phyloP scores from a whole-genome alignment of 2,329 filamentous ascomycete species.

The Pestalotiopsis sp. region DNA sequence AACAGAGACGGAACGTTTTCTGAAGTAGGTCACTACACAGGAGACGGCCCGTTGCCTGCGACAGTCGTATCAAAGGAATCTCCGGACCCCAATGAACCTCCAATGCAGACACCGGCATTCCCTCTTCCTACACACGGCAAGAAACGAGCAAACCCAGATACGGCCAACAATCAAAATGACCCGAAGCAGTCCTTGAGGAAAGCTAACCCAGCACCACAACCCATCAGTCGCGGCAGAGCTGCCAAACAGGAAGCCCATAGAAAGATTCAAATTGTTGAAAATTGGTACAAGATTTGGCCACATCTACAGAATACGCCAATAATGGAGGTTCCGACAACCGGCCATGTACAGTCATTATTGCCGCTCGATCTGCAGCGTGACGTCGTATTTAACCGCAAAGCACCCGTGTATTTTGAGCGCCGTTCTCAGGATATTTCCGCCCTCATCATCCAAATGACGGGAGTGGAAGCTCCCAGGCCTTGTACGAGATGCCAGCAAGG shows the following conservation, averaged over 20 bases:
- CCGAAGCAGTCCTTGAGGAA: no score
- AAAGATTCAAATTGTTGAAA: no score
- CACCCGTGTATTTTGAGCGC: constrained; percentile 15
- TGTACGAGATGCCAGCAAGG: constrained; percentile 18
- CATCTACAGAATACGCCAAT: constrained; percentile 15
- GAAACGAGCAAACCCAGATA: background rate
- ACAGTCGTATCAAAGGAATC: constrained; percentile 27
- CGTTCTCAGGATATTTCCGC: constrained; percentile 20
- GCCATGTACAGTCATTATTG: constrained; percentile 19
- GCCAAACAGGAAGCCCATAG: no score
- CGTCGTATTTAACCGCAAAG: constrained; percentile 17
- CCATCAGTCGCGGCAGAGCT: no score
- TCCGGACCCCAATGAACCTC: constrained; percentile 21
- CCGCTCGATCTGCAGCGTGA: constrained; percentile 17
- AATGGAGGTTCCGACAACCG: constrained; percentile 15
- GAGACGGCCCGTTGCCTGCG: constrained; percentile 1
- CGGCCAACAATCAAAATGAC: background rate
- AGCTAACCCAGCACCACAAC: no score
- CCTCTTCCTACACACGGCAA: constrained; percentile 10
- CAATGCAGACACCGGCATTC: constrained; percentile 19
- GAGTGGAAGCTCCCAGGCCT: constrained; percentile 11
- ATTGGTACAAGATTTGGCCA: constrained; percentile 10
- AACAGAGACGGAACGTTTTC: constrained; percentile 44
- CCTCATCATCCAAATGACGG: constrained; percentile 22
- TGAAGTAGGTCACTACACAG: constrained; percentile 21